Conservation (phyloP, 1,139 yeast species). For the Tardiomyces digboiensis region DNA sequence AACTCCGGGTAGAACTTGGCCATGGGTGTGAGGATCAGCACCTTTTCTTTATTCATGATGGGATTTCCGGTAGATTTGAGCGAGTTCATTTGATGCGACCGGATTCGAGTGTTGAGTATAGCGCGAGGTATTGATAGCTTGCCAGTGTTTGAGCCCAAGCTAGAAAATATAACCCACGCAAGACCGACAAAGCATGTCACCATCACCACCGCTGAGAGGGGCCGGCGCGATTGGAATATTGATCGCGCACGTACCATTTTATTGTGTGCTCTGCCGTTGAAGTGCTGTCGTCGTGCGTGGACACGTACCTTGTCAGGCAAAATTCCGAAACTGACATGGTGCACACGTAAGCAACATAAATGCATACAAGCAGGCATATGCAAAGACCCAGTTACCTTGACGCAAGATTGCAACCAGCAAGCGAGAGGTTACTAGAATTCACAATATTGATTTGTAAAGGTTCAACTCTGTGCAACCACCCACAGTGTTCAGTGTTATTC, state of each 20-base stretch:
- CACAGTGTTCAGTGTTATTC: too few species aligned
- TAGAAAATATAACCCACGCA: background rate
- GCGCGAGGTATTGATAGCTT: background rate
- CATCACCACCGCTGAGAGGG: slow-evolving; percentile 7
- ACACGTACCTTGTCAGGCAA: too few species aligned
- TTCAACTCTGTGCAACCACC: too few species aligned
- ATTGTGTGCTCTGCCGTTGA: too few species aligned
- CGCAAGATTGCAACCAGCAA: too few species aligned
- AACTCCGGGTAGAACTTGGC: slow-evolving; percentile 72
- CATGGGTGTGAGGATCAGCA: slow-evolving; percentile 81
- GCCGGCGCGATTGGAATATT: slow-evolving; percentile 2
- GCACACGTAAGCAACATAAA: too few species aligned
- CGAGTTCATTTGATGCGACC: slow-evolving; percentile 75
- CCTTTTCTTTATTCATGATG: slow-evolving; percentile 65
- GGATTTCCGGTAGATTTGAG: slow-evolving; percentile 64
- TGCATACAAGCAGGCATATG: too few species aligned
- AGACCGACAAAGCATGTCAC: slow-evolving; percentile 1
- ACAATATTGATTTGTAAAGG: too few species aligned
- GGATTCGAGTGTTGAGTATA: slow-evolving; percentile 58
- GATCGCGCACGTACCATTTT: slow-evolving; percentile 11
- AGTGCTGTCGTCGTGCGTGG: too few species aligned
- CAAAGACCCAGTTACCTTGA: too few species aligned
- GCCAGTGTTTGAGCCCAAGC: background rate
- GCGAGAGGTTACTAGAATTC: too few species aligned
- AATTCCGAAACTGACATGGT: too few species aligned